These are phyloP conservation scores for Fusarium domesticum DNA, from an alignment of 2,329 filamentous ascomycete genomes.

Conservation along the genomic window DNA sequence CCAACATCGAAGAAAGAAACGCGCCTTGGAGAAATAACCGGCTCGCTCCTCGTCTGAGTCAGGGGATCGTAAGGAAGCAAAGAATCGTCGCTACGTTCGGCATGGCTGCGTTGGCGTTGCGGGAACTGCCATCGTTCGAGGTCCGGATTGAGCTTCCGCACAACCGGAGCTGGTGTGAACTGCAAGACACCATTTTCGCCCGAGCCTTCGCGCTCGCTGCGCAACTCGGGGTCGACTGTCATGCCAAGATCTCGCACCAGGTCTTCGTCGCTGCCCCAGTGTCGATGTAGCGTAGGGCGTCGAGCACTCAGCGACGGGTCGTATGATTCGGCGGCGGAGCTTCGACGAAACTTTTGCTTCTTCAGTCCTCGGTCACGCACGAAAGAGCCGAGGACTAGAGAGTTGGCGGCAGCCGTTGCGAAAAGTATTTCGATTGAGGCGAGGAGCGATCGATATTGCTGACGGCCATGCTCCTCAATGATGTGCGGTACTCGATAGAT, in stretches of 20 bases:
- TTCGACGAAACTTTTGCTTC: constrained; percentile 76
- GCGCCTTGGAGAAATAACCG: constrained; percentile 29
- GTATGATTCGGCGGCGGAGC: constrained; percentile 61
- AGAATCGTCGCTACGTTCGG: constrained; percentile 45
- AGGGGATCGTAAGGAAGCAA: constrained; percentile 38
- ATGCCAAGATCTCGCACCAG: constrained; percentile 78
- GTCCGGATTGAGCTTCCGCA: constrained; percentile 32
- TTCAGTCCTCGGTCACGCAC: constrained; percentile 87
- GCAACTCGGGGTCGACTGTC: constrained; percentile 54
- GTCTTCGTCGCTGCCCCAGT: constrained; percentile 90
- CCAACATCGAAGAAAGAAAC: constrained; percentile 86
- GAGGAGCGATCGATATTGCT: constrained; percentile 84
- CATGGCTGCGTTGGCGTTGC: constrained; percentile 36
- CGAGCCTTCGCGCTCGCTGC: constrained; percentile 34
- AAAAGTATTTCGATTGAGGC: constrained; percentile 90
- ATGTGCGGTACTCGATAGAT: constrained; percentile 78
- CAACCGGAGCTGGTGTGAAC: constrained; percentile 38
- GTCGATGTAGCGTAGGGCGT: constrained; percentile 54
- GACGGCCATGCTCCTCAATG: constrained; percentile 65
- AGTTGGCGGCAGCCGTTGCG: constrained; percentile 82
- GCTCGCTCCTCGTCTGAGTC: constrained; percentile 26
- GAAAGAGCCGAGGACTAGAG: constrained; percentile 87
- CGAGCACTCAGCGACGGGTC: constrained; percentile 43
- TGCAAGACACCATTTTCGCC: constrained; percentile 31
- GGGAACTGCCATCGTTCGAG: constrained; percentile 50